Evolutionary conservation across 768 basidiomycete species (phyloP), one percentile per base, ranked within the genome.

Genomic region (Mycena capillaripes): DNA sequence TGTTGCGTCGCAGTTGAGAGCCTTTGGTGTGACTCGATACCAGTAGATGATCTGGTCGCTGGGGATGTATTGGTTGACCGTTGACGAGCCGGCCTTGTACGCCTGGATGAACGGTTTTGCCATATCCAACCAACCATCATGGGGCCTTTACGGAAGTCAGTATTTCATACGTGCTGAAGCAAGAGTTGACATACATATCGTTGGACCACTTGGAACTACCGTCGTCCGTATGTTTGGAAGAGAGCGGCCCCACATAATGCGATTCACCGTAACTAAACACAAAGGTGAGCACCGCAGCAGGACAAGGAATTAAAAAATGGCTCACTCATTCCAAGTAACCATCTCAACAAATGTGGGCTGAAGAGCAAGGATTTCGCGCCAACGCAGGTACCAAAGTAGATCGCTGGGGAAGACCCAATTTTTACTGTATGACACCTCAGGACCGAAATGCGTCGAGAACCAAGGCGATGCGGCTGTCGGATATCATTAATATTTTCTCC

Each of bases 191-290:
- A 46, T 25, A 75, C 74, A 76, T 72, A 36, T 76, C 76, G 52
- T 77, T 77, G 11, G 62, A 75, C 76, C 75, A 76, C 44, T 70
- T 76, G 2, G 76, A 77, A 10, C 76, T 63, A 2, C 76, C 75
- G 27, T 77, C 75, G 53, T 77, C 76, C 23, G 75, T 72, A 38
- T 77, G 76, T 17, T 30, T 46, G 9, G 75, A 76, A 8, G 75
- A 74, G 70, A 86, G 75, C 17, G 88, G 88, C 34, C 87, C 87
- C 42, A 89, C 82, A 78, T 89, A 90, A 65, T 87, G 86, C 16
- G 86, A 86, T 76, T 89, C 89, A 72, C 86, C 86, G 66, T 83
- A 87, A 70, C 70, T 71, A 23, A 7, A n/a, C 11, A 34, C 0
- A 21, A 14, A 25, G 19, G 4, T 61, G 1, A 69, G 48, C 27